Conservation (phyloP, 345 rosid genomes). For the Fremontodendron californicum region DNA sequence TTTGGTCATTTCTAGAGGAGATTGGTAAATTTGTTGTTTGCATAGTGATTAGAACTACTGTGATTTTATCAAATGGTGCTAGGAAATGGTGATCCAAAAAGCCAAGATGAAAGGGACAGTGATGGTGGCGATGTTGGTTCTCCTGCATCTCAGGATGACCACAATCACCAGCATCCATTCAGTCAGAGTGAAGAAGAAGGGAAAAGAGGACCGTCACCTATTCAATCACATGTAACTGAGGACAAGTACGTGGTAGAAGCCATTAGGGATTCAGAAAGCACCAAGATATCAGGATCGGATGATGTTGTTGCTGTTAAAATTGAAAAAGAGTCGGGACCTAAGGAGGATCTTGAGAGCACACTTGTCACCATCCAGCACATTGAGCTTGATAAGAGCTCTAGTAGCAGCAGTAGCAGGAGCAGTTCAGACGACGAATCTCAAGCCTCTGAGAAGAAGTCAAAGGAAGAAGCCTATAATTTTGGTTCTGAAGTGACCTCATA, state of each 20-base stretch:
- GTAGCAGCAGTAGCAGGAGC: neutral
- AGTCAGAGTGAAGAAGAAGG: conserved; percentile 36
- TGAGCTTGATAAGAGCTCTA: conserved; percentile 48
- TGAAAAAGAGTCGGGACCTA: conserved; percentile 31
- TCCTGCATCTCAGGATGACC: conserved; percentile 51
- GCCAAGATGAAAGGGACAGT: conserved; percentile 62
- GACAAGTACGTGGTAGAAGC: conserved; percentile 22
- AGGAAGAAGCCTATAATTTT: conserved; percentile 24
- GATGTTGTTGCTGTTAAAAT: conserved; percentile 11
- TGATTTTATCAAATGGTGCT: conserved; percentile 20
- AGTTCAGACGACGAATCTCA: conserved; percentile 55
- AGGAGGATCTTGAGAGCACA: conserved; percentile 33
- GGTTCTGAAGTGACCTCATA: conserved; percentile 14
- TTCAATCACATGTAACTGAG: conserved; percentile 24
- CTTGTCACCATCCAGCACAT: conserved; percentile 27
- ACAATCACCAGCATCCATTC: conserved; percentile 32
- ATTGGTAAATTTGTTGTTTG: conserved; percentile 2
- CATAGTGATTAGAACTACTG: neutral
- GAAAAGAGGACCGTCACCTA: conserved; percentile 28
- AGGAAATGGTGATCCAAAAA: conserved; percentile 51
- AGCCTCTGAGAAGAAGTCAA: conserved; percentile 29
- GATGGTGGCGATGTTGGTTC: conserved; percentile 51
- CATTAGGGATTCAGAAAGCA: conserved; percentile 21
- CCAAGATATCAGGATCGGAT: conserved; percentile 5
- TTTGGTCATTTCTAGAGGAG: neutral